These are phyloP conservation scores for Sphaerulina populicola DNA, from an alignment of 2,329 filamentous ascomycete species.

Conservation along the genomic window DNA sequence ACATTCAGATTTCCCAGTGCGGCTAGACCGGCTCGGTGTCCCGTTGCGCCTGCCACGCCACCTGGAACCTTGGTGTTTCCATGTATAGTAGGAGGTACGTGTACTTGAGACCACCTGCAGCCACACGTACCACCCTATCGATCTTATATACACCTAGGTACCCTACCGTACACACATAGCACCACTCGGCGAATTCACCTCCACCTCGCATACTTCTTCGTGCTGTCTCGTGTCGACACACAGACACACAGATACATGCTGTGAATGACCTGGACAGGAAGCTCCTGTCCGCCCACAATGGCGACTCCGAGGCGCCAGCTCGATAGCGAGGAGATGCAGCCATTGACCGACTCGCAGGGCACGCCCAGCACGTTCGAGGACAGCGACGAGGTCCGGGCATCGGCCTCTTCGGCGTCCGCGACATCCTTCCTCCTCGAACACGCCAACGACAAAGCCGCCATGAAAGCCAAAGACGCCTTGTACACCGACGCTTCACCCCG, in stretches of 20 bases:
- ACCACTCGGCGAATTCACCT: neutral
- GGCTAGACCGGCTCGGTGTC: neutral
- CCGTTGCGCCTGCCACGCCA: neutral
- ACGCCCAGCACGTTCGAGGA: slow-evolving; percentile 29
- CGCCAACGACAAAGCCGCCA: slow-evolving; percentile 50
- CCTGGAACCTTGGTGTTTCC: slow-evolving; percentile 7
- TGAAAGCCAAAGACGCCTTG: slow-evolving; percentile 41
- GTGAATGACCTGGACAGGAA: slow-evolving; percentile 22
- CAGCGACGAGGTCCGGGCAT: slow-evolving; percentile 36
- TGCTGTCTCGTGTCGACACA: neutral
- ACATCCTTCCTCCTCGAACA: slow-evolving; percentile 75
- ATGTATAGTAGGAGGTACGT: neutral
- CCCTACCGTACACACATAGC: too few relatives aligned
- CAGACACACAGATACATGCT: neutral
- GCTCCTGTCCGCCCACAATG: neutral
- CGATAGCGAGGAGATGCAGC: slow-evolving; percentile 39
- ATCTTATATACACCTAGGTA: too few relatives aligned
- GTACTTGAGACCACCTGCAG: too few relatives aligned
- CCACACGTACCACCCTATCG: too few relatives aligned
- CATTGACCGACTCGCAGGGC: slow-evolving; percentile 34
- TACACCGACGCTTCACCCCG: slow-evolving; percentile 33
- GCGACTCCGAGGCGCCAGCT: slow-evolving; percentile 1
- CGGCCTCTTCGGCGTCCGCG: slow-evolving; percentile 69
- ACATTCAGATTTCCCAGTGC: neutral
- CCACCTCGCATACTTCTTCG: neutral